Base-by-base conservation (phyloP, 805 yeast genomes). In the Wickerhamiella galacta region DNA sequence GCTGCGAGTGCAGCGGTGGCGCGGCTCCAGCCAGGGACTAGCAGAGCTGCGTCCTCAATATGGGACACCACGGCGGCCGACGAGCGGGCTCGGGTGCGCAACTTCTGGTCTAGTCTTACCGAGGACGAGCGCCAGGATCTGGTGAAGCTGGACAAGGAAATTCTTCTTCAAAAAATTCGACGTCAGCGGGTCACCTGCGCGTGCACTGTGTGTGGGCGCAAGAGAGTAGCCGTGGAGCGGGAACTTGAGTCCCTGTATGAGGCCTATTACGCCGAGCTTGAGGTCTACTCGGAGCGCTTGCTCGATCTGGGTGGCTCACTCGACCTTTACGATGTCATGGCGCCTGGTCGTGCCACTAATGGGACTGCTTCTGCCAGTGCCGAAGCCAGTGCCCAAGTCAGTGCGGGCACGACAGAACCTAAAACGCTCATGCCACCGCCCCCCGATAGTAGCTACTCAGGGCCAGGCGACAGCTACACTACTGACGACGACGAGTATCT, bases 131-230 rank as follows among this genome's bases (percentile, higher is more conserved):
- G 78, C 44, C 61, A 66, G 43, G 58, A 66, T 20, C 63, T 82
- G 16, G 65, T 79, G 20, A 63, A 66, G 44, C 67, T 79, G 28
- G 80, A 78, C 42, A 75, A 73, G 48, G 69, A 69, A 30, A 72
- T 79, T 25, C 72, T 83, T 1, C 61, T 78, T 54, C 67, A 66
- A 31, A 63, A 71, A 27, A 68, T 81, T 51, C 68, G 66, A 39
- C 65, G 38, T 72, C 75, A 70, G 46, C 61, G 63, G 40, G 56
- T 60, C 17, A 51, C 53, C 18, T 83, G 94, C 51, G 64, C 70
- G 37, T 85, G 95, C 50, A 58, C 72, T 3, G 71, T 71, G 14
- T 85, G 95, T 56, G 87, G 85, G 2, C 66, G 79, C 29, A 74
- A 77, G 43, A 71, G 75, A 45, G 54, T 60, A 32, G 70, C 80